Evolutionary conservation across 441 rosid species (phyloP), one percentile per base, ranked within the genome.

Genomic region (Corymbia citriodora): DNA sequence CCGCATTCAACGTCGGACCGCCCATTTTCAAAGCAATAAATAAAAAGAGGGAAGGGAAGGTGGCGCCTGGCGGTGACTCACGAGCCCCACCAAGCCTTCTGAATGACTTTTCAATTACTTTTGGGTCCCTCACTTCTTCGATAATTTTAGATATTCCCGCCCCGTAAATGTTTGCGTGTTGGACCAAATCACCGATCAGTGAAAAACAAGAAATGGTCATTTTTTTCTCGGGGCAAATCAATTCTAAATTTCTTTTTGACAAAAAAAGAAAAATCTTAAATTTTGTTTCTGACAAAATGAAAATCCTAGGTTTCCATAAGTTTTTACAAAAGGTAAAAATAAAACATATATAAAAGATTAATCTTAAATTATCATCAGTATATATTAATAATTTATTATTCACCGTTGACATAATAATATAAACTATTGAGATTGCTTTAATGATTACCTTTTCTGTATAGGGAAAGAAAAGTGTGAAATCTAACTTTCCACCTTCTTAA

Each of bases 141-240:
- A 2, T 10, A 40, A 36, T 45, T 40, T 74, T 4, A 11, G 16
- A 40, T 74, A 10, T 6, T 10, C 27, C 49, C 83, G 40, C 40
- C 40, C 4, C 21, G 74, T 31, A 15, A n/a, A 9, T 40, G 8
- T 10, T 16, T 40, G 74, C 19, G 31, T 17, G 15, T 68, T 31
- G 17, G 40, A 68, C 10, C 74, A 16, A 19, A 10, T 31, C 74
- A 8, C 19, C 11, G 40, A 18, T n/a, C 10, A 2, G 40, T 2
- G 74, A 17, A 9, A 31, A 31, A 8, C n/a, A 8, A 2, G 3
- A 16, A 9, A 15, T 0, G 74, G 19, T n/a, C 36, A 19, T 2
- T 16, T n/a, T 8, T 65, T n/a, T 15, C 36, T 33, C 33, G 33
- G 40, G 36, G 19, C 45, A 68, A n/a, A 23, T 59, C 63, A 18